These are phyloP conservation scores for Stagonosporopsis vannaccii DNA, from an alignment of 2,329 filamentous ascomycete species.

Conservation along the genomic window DNA sequence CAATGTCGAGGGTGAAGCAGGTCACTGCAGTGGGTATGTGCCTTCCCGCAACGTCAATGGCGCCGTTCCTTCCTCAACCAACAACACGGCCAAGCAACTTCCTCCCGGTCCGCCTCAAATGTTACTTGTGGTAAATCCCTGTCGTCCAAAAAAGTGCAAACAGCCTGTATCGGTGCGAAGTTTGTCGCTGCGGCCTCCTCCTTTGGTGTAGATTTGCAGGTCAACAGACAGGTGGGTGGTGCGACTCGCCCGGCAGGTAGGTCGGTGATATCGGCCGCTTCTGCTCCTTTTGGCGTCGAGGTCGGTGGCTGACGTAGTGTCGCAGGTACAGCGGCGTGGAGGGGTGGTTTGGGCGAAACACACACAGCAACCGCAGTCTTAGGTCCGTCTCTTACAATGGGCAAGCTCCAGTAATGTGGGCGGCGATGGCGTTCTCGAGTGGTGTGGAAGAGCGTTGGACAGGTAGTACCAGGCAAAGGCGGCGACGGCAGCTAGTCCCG, in stretches of 20 bases:
- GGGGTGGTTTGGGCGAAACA: conserved; percentile 17
- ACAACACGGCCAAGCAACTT: conserved; percentile 20
- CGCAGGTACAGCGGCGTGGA: conserved; percentile 29
- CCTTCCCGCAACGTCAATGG: conserved; percentile 36
- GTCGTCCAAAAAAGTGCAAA: background rate
- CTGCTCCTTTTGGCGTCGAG: conserved; percentile 22
- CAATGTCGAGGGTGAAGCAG: conserved; percentile 11
- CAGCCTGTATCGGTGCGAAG: background rate
- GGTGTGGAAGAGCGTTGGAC: conserved; percentile 27
- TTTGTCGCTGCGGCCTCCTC: conserved; percentile 1
- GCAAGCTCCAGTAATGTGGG: conserved; percentile 13
- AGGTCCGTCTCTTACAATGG: conserved; percentile 29
- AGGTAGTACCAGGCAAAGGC: conserved; percentile 36
- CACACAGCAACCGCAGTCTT: conserved; percentile 19
- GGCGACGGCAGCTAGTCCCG: conserved; percentile 33
- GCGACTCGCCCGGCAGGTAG: conserved; percentile 11
- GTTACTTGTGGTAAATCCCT: background rate
- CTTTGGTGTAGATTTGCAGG: background rate
- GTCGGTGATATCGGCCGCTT: conserved; percentile 9
- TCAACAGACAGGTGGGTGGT: background rate
- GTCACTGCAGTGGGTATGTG: conserved; percentile 34
- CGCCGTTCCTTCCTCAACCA: conserved; percentile 27
- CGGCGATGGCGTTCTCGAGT: conserved; percentile 19
- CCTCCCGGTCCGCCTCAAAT: conserved; percentile 9
- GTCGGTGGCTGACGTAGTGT: conserved; percentile 37